Percentiles rank a stretch among this genome's conserved stretches.
phyloP scores from a whole-genome alignment of 2,329 filamentous ascomycete species.

The Xylaria sp. region DNA sequence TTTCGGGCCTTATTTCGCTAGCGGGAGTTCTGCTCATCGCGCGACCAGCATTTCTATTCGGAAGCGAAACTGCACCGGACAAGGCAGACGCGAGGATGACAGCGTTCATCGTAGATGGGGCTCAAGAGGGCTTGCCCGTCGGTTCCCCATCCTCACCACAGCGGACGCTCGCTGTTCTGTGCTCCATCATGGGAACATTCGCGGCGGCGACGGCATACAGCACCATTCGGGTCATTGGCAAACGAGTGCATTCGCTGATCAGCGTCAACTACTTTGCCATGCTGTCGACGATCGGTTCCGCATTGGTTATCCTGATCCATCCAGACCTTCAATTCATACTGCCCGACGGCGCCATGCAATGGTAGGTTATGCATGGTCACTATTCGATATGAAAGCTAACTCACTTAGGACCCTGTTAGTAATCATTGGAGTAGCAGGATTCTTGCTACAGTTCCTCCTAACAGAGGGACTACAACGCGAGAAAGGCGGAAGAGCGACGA shows the following conservation, averaged over 20 bases:
- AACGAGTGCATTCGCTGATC: constrained; percentile 77
- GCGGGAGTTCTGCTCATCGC: constrained; percentile 80
- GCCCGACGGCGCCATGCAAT: constrained; percentile 55
- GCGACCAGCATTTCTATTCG: constrained; percentile 70
- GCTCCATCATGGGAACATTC: constrained; percentile 75
- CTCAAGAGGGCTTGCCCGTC: constrained; percentile 37
- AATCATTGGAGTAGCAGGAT: constrained; percentile 74
- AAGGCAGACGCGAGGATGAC: constrained; percentile 10
- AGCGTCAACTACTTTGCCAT: constrained; percentile 81
- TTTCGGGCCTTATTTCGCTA: constrained; percentile 75
- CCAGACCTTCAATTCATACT: constrained; percentile 55
- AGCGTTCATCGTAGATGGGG: constrained; percentile 29
- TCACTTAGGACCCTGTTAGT: constrained; percentile 63
- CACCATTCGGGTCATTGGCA: constrained; percentile 78
- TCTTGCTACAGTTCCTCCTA: constrained; percentile 80
- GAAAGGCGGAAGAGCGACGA: constrained; percentile 57
- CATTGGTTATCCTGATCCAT: constrained; percentile 64
- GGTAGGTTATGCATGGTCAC: too few relatives aligned
- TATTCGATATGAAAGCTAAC: constrained; percentile 3
- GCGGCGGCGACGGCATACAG: constrained; percentile 76
- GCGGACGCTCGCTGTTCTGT: constrained; percentile 70
- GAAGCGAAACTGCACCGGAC: constrained; percentile 32
- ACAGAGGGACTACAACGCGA: constrained; percentile 78
- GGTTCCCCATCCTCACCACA: constrained; percentile 63
- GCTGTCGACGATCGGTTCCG: constrained; percentile 72